Conservation (phyloP, 768 basidiomycete species). For the Trametes coccinea region DNA sequence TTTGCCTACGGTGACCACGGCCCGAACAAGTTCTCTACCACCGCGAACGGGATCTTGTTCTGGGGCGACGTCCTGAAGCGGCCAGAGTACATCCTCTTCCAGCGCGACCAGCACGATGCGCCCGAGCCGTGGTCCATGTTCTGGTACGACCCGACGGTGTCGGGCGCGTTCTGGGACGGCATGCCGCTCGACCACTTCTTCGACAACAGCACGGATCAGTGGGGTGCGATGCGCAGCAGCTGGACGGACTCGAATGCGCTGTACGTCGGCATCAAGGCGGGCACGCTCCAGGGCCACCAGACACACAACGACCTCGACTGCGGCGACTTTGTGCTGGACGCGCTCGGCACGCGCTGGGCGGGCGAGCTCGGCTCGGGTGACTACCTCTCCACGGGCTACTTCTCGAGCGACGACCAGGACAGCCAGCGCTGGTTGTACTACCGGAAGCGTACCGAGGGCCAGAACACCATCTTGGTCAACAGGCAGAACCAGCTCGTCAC, state of each 20-base stretch:
- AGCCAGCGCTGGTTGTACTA: conserved; percentile 87
- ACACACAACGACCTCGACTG: conserved; percentile 93
- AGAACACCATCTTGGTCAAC: conserved; percentile 87
- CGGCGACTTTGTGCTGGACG: conserved; percentile 95
- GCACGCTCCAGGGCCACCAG: conserved; percentile 77
- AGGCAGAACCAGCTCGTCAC: conserved; percentile 78
- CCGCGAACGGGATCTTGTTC: conserved; percentile 84
- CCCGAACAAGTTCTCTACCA: conserved; percentile 93
- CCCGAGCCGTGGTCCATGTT: conserved; percentile 60
- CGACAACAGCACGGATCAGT: conserved; percentile 68
- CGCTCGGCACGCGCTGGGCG: conserved; percentile 89
- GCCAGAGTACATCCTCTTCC: conserved; percentile 80
- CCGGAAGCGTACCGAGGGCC: conserved; percentile 94
- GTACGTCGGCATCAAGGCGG: conserved; percentile 88
- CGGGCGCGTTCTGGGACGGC: conserved; percentile 91
- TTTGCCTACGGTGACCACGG: conserved; percentile 86
- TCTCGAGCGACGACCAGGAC: conserved; percentile 67
- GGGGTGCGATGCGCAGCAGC: conserved; percentile 88
- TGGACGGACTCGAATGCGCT: conserved; percentile 87
- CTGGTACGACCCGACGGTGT: conserved; percentile 86
- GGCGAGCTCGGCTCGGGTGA: conserved; percentile 91
- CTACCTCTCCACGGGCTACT: conserved; percentile 78
- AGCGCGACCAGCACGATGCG: conserved; percentile 74
- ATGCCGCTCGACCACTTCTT: conserved; percentile 83
- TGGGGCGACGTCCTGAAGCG: conserved; percentile 67